Evolutionary conservation across 352 stramenopile species (phyloP).

Genomic region (Pythium phragmiticola): DNA sequence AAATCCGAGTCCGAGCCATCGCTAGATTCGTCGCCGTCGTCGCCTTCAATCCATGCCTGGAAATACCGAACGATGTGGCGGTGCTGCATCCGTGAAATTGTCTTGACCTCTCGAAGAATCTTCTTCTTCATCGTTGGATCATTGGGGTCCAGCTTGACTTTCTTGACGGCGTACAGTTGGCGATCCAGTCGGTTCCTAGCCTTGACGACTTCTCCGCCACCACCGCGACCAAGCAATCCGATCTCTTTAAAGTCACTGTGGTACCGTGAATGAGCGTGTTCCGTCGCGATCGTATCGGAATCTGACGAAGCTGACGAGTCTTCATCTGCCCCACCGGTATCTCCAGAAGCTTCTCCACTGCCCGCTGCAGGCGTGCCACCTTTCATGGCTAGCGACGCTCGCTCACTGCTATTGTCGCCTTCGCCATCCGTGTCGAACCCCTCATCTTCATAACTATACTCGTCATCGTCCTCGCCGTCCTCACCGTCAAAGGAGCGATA

Average conservation of each 20-base stretch:
- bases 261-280: slow-evolving; percentile 75
- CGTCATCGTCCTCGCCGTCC: slow-evolving; percentile 33
- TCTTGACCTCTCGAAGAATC: slow-evolving; percentile 94
- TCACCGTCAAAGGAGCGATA: slow-evolving; percentile 26
- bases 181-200: slow-evolving; percentile 79
- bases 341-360: slow-evolving; percentile 14
- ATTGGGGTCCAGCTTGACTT: slow-evolving; percentile 81
- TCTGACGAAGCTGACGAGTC: slow-evolving; percentile 55
- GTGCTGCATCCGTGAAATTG: slow-evolving; percentile 95
- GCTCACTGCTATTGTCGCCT: slow-evolving; percentile 12
- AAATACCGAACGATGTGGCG: slow-evolving; percentile 96
- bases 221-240: slow-evolving; percentile 74
- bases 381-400: slow-evolving; percentile 2
- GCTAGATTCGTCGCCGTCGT: slow-evolving; percentile 38
- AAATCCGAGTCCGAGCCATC: slow-evolving; percentile 27
- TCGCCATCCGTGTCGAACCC: slow-evolving; percentile 29
- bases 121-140: slow-evolving; percentile 95
- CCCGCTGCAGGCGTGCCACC: background rate
- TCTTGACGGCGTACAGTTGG: slow-evolving; percentile 87
- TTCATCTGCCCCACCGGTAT: slow-evolving; percentile 16
- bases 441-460: slow-evolving; percentile 35
- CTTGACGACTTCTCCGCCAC: slow-evolving; percentile 83
- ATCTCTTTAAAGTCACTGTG: slow-evolving; percentile 86
- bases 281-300: slow-evolving; percentile 35
- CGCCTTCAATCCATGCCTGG: slow-evolving; percentile 86